phyloP scores from a whole-genome alignment of 192 early-diverging fungal genomes.

The Rhizophagus prolifer region DNA sequence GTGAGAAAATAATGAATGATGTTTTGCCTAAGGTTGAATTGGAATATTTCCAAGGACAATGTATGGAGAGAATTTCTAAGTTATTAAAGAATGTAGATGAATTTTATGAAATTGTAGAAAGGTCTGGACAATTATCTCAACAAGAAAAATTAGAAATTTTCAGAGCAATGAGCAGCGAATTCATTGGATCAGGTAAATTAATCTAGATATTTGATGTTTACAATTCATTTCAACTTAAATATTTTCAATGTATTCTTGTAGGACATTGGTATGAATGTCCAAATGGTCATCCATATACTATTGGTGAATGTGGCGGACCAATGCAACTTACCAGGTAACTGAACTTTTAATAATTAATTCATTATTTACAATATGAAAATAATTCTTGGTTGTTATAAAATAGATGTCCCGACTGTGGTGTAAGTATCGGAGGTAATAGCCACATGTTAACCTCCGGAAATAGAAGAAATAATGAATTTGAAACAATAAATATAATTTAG shows the following conservation, averaged over 20 bases:
- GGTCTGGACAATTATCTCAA: neutral
- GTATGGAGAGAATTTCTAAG: neutral
- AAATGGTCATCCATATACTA: conserved; percentile 28
- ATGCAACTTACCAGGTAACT: neutral
- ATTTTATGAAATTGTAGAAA: neutral
- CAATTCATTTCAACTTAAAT: neutral
- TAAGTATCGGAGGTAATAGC: too few relatives aligned
- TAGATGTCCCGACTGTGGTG: too few relatives aligned
- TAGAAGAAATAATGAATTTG: too few relatives aligned
- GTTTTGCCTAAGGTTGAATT: neutral
- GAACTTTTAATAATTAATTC: too few relatives aligned
- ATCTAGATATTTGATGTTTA: neutral
- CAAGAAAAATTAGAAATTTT: conserved; percentile 23
- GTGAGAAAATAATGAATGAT: neutral
- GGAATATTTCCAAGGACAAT: conserved; percentile 15
- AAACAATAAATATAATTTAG: too few relatives aligned
- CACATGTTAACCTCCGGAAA: too few relatives aligned
- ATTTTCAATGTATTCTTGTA: neutral
- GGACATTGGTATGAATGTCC: conserved; percentile 28
- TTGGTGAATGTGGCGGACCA: conserved; percentile 23
- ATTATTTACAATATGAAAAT: too few relatives aligned
- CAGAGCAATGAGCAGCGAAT: conserved; percentile 19
- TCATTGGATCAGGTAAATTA: conserved; percentile 14
- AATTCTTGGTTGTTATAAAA: too few relatives aligned
- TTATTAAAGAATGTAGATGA: conserved; percentile 13